These are phyloP conservation scores for Chernovozyma sophiae-reginae DNA, from an alignment of 1,139 yeast species.

Conservation along the genomic window DNA sequence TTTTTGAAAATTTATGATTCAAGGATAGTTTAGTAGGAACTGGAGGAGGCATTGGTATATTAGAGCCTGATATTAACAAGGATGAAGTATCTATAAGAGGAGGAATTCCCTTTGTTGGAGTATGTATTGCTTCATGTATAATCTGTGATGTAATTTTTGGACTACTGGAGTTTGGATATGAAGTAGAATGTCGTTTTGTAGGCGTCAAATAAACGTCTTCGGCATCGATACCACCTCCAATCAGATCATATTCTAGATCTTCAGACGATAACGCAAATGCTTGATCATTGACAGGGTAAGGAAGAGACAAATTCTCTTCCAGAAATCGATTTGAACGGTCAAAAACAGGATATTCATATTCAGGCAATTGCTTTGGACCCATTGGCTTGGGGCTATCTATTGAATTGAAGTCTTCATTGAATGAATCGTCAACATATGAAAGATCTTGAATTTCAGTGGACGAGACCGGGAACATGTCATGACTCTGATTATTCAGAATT, in stretches of 20 bases:
- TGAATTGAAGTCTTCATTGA: constrained; percentile 9
- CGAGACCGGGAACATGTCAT: not conserved
- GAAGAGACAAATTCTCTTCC: not conserved
- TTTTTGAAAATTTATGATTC: not conserved
- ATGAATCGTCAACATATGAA: constrained; percentile 6
- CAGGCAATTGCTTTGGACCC: constrained; percentile 42
- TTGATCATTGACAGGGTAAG: not conserved
- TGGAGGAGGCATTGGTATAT: not conserved
- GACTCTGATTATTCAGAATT: too few relatives aligned
- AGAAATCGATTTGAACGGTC: not conserved
- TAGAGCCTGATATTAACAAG: not conserved
- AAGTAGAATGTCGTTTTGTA: not conserved
- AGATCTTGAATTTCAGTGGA: constrained; percentile 1
- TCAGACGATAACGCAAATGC: not conserved
- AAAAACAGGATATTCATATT: constrained; percentile 16
- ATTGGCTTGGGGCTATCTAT: constrained; percentile 36
- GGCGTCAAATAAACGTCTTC: not conserved
- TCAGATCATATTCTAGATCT: not conserved
- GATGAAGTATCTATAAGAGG: constrained; percentile 7
- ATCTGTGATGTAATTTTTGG: constrained; percentile 6
- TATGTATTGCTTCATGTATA: constrained; percentile 11
- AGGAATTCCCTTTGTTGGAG: constrained; percentile 20
- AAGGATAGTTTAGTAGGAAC: not conserved
- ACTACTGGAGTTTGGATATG: not conserved
- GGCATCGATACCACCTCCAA: too few relatives aligned